These are phyloP conservation scores for Coemansia asiatica DNA, from an alignment of 192 early-diverging fungal genomes.

Conservation along the genomic window DNA sequence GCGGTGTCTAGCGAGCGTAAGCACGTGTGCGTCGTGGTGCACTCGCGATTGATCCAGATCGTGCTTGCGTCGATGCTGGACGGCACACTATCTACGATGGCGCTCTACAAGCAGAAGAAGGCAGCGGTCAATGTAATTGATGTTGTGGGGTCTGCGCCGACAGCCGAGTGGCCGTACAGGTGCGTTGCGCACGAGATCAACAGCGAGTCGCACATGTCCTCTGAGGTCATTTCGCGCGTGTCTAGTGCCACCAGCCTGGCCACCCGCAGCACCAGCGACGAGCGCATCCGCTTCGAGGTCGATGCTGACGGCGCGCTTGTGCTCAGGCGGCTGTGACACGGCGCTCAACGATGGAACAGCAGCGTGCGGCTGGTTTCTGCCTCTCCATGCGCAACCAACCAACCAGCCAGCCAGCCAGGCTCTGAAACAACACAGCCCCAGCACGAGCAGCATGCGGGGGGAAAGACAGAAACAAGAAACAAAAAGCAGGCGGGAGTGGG, in stretches of 20 bases:
- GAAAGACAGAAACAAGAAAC: not conserved
- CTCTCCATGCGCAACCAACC: not conserved
- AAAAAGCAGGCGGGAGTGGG: not conserved
- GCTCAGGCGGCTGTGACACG: slow-evolving; percentile 18
- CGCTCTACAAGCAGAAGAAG: slow-evolving; percentile 38
- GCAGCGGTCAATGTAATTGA: slow-evolving; percentile 31
- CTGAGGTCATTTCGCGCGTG: slow-evolving; percentile 27
- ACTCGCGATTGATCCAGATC: slow-evolving; percentile 47
- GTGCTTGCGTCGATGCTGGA: slow-evolving; percentile 33
- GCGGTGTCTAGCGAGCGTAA: slow-evolving; percentile 17
- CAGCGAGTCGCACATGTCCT: slow-evolving; percentile 31
- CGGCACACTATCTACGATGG: slow-evolving; percentile 33
- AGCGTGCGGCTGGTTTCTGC: not conserved
- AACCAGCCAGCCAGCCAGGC: not conserved
- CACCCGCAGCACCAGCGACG: slow-evolving; percentile 11
- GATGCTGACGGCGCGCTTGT: slow-evolving; percentile 21
- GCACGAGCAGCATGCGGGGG: not conserved
- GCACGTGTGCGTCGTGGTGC: slow-evolving; percentile 29
- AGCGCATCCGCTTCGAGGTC: slow-evolving; percentile 26
- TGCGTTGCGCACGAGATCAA: slow-evolving; percentile 29
- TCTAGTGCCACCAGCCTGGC: slow-evolving; percentile 23
- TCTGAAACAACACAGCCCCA: not conserved
- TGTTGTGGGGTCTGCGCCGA: not conserved
- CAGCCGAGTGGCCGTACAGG: slow-evolving; percentile 11
- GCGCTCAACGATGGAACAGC: not conserved